phyloP scores from a whole-genome alignment of 2,329 filamentous ascomycete genomes.

The Neoarthrinium moseri region DNA sequence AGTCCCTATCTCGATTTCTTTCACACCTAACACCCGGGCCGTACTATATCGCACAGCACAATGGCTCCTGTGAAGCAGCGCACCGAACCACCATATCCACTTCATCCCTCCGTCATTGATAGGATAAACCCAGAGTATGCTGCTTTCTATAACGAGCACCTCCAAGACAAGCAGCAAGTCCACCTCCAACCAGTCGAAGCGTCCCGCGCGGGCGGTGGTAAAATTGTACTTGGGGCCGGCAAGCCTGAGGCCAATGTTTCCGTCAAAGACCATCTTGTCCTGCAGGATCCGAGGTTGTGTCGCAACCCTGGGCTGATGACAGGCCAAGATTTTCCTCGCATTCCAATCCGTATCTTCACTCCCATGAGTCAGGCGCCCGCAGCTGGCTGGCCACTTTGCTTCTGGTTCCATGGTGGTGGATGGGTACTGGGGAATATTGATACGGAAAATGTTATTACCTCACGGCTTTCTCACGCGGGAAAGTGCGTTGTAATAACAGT shows the following conservation, averaged over 20 bases:
- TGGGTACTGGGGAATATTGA: constrained; percentile 59
- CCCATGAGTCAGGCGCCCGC: constrained; percentile 41
- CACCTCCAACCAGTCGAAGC: constrained; percentile 52
- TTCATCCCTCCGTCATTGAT: constrained; percentile 44
- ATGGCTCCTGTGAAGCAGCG: no score
- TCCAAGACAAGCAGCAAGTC: constrained; percentile 50
- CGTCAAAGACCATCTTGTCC: no score
- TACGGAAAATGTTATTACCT: constrained; percentile 56
- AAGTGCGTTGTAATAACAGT: constrained; percentile 53
- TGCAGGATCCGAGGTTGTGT: no score
- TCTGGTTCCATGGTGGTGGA: constrained; percentile 59
- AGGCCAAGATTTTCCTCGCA: no score
- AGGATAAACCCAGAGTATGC: constrained; percentile 49
- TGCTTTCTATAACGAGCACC: constrained; percentile 50
- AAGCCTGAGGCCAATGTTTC: no score
- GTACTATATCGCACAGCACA: no score
- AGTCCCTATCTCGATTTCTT: no score
- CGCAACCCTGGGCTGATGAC: no score
- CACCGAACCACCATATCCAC: constrained; percentile 35
- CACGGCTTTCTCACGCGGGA: constrained; percentile 49
- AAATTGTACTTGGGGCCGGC: constrained; percentile 51
- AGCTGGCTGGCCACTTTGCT: constrained; percentile 52
- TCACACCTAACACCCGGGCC: no score
- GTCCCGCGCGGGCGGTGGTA: constrained; percentile 48
- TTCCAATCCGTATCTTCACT: no score